phyloP scores from a whole-genome alignment of 2,329 filamentous ascomycete genomes.

The Fusarium sp. region DNA sequence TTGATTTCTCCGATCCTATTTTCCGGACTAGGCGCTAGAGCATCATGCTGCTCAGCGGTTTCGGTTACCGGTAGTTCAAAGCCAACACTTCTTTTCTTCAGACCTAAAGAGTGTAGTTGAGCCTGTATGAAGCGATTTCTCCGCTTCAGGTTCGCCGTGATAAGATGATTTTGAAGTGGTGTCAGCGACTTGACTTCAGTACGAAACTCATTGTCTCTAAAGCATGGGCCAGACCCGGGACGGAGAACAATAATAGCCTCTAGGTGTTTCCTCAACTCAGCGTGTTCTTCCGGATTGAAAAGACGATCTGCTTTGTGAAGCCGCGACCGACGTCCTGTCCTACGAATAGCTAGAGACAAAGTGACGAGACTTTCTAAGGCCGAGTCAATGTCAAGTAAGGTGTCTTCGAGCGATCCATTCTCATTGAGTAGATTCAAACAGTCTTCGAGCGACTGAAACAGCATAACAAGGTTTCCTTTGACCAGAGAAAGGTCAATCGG shows the following conservation, averaged over 20 bases:
- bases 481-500: background rate
- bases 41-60: too few relatives aligned
- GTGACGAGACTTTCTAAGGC: background rate
- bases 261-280: background rate
- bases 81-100: background rate
- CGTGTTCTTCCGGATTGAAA: background rate
- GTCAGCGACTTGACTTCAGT: accelerated
- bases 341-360: background rate
- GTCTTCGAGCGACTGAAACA: accelerated
- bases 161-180: background rate
- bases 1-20: too few relatives aligned
- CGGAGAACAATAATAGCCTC: accelerated
- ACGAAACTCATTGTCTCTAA: accelerated
- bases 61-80: too few relatives aligned
- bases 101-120: background rate
- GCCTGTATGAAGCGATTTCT: background rate
- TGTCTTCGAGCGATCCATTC: accelerated
- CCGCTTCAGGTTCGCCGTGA: background rate
- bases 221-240: background rate
- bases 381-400: background rate
- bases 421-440: accelerated
- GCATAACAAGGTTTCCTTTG: background rate
- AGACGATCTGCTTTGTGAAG: background rate
- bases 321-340: accelerated
- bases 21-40: too few relatives aligned